phyloP scores from a whole-genome alignment of 768 basidiomycete genomes.

The Termitomyces sp. region DNA sequence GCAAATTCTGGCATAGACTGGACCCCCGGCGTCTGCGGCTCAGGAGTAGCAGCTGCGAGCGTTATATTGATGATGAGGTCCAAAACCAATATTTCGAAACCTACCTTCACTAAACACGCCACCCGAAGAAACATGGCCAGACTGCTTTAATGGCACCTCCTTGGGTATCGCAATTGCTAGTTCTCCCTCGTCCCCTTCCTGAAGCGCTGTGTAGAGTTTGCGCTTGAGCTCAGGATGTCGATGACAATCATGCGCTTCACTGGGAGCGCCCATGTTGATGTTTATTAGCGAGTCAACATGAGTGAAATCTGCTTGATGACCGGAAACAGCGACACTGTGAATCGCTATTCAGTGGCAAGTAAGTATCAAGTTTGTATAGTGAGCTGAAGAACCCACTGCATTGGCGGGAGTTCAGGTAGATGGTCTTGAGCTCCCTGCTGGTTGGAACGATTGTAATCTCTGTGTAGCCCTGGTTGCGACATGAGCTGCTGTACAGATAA shows the following conservation, averaged over 20 bases:
- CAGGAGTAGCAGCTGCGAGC: conserved; percentile 65
- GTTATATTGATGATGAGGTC: not conserved
- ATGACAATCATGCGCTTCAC: conserved; percentile 71
- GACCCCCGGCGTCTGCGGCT: conserved; percentile 62
- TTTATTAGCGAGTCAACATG: conserved; percentile 72
- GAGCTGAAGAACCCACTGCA: conserved; percentile 52
- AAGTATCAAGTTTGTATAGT: conserved; percentile 7
- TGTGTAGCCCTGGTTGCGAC: conserved; percentile 70
- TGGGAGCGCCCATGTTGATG: conserved; percentile 45
- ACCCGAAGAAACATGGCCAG: conserved; percentile 38
- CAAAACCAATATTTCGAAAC: conserved; percentile 8
- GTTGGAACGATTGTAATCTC: conserved; percentile 87
- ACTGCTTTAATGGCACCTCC: conserved; percentile 61
- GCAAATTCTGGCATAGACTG: conserved; percentile 55
- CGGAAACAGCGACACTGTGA: conserved; percentile 66
- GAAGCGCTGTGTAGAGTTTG: conserved; percentile 82
- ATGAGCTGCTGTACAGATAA: conserved; percentile 14
- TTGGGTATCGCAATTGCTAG: conserved; percentile 82
- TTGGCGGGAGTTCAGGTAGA: conserved; percentile 87
- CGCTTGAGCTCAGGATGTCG: conserved; percentile 92
- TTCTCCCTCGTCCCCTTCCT: conserved; percentile 93
- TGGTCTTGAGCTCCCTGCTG: conserved; percentile 69
- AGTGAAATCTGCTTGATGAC: conserved; percentile 69
- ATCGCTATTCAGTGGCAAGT: conserved; percentile 41
- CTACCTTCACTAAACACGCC: conserved; percentile 53